Conservation (phyloP, 176 grass and related monocot genomes). For the Aegilops umbellulata region DNA sequence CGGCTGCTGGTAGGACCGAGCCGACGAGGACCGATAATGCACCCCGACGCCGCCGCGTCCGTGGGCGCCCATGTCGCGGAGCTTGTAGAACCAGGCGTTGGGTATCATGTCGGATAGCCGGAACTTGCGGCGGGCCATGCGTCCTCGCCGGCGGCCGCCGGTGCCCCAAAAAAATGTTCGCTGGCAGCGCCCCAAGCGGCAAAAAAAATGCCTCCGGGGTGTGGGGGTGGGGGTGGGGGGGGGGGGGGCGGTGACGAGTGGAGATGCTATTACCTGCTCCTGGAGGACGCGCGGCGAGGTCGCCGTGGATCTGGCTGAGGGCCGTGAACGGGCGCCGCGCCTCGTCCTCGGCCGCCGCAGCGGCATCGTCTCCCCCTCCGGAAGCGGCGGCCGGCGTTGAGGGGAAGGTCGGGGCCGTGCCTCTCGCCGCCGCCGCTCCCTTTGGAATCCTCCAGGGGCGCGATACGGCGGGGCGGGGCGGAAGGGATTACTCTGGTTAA, state of each 20-base stretch:
- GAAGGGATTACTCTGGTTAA: no score
- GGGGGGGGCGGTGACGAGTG: no score
- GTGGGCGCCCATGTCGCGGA: slow-evolving; percentile 61
- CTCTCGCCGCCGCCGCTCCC: slow-evolving; percentile 59
- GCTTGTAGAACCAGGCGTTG: slow-evolving; percentile 94
- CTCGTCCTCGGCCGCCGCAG: slow-evolving; percentile 8
- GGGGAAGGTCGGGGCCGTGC: slow-evolving; percentile 20
- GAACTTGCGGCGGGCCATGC: slow-evolving; percentile 79
- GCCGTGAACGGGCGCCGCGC: slow-evolving; percentile 64
- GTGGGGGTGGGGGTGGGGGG: no score
- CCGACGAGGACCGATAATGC: neutral
- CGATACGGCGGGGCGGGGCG: no score
- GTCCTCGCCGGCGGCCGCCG: neutral
- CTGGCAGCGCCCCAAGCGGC: no score
- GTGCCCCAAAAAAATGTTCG: neutral
- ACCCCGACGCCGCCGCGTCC: neutral
- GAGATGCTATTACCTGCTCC: slow-evolving; percentile 52
- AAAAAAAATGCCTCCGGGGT: no score
- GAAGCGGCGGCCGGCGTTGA: slow-evolving; percentile 3
- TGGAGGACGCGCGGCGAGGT: slow-evolving; percentile 89
- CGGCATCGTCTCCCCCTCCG: slow-evolving; percentile 34
- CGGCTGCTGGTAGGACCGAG: neutral
- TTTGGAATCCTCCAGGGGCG: slow-evolving; percentile 63
- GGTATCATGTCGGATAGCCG: slow-evolving; percentile 84
- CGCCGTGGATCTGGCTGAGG: slow-evolving; percentile 89